phyloP scores from a whole-genome alignment of 2,329 filamentous ascomycete species.

The Penicillium brasilianum region DNA sequence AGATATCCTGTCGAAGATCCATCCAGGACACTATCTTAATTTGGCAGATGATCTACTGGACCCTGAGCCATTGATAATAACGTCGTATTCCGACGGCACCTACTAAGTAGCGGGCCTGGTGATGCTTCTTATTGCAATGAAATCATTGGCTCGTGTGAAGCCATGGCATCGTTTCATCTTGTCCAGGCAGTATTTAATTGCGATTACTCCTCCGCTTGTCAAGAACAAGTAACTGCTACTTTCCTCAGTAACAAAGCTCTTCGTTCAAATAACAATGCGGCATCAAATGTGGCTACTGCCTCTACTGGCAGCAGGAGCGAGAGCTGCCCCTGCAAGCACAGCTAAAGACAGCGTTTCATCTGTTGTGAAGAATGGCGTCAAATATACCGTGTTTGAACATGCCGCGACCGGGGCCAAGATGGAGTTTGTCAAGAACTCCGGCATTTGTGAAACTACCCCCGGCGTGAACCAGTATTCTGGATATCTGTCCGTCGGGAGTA shows the following conservation, averaged over 20 bases:
- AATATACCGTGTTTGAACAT: slow-evolving; percentile 56
- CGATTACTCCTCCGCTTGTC: background rate
- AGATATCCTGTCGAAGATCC: background rate
- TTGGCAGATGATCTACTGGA: background rate
- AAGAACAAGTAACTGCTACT: background rate
- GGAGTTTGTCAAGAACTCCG: slow-evolving; percentile 57
- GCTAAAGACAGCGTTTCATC: slow-evolving; percentile 27
- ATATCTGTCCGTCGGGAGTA: slow-evolving; percentile 55
- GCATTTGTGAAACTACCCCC: slow-evolving; percentile 58
- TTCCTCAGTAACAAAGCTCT: background rate
- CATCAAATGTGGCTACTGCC: slow-evolving; percentile 9
- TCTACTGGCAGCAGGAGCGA: background rate
- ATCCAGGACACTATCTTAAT: background rate
- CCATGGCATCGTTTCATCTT: background rate
- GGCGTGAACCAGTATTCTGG: slow-evolving; percentile 59
- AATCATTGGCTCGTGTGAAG: background rate
- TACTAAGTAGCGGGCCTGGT: background rate
- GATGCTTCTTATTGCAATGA: background rate
- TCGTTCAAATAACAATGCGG: background rate
- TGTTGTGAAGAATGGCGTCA: slow-evolving; percentile 43
- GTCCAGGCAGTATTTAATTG: background rate
- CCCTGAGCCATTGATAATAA: background rate
- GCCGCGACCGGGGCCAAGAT: slow-evolving; percentile 52
- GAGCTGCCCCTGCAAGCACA: slow-evolving; percentile 8
- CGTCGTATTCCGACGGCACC: slow-evolving; percentile 7